Conservation (phyloP, 2,329 filamentous ascomycete species). For the Sporothrix protearum region DNA sequence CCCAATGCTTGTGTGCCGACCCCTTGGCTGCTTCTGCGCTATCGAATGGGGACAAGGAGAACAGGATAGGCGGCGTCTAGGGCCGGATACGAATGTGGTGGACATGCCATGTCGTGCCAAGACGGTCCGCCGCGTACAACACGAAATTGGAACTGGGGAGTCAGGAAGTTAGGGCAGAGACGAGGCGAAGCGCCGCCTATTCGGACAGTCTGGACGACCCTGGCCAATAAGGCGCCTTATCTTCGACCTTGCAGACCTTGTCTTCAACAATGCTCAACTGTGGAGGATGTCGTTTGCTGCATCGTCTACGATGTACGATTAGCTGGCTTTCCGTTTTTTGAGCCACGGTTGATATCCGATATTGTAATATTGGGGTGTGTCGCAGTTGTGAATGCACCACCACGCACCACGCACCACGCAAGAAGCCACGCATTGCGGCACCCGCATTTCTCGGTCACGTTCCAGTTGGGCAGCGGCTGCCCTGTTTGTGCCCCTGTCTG, state of each 20-base stretch:
- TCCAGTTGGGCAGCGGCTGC: neutral
- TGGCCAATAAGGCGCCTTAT: neutral
- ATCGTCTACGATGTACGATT: too few species aligned
- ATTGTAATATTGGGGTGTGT: neutral
- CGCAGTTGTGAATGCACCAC: neutral
- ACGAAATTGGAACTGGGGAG: neutral
- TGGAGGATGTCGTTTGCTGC: neutral
- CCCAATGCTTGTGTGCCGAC: neutral
- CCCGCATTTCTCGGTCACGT: neutral
- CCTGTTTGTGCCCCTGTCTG: neutral
- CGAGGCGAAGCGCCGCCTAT: neutral
- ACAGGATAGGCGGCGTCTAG: neutral
- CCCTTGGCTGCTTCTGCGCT: neutral
- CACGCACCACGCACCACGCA: neutral
- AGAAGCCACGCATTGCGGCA: neutral
- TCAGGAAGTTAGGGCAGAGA: neutral
- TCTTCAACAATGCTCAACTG: neutral
- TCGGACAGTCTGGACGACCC: neutral
- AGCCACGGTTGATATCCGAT: neutral
- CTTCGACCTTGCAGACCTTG: neutral
- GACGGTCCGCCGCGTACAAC: slow-evolving; percentile 17
- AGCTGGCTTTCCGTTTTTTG: neutral
- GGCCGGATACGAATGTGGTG: slow-evolving; percentile 15
- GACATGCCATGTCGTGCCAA: slow-evolving; percentile 21
- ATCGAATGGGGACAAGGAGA: neutral